These are phyloP conservation scores for Dactylonectria estremocensis DNA, from an alignment of 2,329 filamentous ascomycete genomes.

Conservation along the genomic window DNA sequence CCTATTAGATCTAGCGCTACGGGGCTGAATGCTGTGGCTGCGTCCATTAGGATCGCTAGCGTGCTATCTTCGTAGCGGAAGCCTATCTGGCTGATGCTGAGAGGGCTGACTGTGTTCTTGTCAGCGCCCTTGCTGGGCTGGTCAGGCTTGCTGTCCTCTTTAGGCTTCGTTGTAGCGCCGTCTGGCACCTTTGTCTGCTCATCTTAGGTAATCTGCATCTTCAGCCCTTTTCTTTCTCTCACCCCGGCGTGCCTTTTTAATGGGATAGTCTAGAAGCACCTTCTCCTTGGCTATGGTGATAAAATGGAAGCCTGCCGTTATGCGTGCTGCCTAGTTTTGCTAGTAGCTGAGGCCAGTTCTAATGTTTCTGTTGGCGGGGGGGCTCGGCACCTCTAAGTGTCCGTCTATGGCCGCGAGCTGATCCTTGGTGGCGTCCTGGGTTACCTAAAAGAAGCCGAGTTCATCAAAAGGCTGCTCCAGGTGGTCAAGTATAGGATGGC, in stretches of 20 bases:
- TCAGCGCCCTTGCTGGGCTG: slow-evolving; percentile 37
- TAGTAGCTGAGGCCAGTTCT: background rate
- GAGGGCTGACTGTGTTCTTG: slow-evolving; percentile 51
- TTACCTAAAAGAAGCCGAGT: slow-evolving; percentile 52
- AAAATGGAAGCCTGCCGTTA: background rate
- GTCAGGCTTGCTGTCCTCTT: background rate
- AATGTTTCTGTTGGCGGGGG: background rate
- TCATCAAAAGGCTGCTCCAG: slow-evolving; percentile 55
- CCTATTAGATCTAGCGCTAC: slow-evolving; percentile 54
- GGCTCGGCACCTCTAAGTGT: background rate
- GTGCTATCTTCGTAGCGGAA: slow-evolving; percentile 36
- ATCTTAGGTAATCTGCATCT: background rate
- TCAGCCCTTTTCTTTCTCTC: background rate
- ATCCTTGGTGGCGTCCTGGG: slow-evolving; percentile 39
- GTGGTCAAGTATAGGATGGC: slow-evolving; percentile 50
- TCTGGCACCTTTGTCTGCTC: background rate
- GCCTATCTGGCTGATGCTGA: slow-evolving; percentile 51
- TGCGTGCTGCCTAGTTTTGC: background rate
- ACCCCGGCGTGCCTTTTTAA: background rate
- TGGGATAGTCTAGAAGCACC: background rate
- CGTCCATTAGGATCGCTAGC: slow-evolving; percentile 40
- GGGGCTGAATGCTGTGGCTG: slow-evolving; percentile 55
- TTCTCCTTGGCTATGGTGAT: background rate
- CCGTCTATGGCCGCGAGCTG: background rate
- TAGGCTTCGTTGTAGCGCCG: background rate